Evolutionary conservation across 1,139 yeast species (phyloP).

Genomic region (Kluyveromyces sp.): DNA sequence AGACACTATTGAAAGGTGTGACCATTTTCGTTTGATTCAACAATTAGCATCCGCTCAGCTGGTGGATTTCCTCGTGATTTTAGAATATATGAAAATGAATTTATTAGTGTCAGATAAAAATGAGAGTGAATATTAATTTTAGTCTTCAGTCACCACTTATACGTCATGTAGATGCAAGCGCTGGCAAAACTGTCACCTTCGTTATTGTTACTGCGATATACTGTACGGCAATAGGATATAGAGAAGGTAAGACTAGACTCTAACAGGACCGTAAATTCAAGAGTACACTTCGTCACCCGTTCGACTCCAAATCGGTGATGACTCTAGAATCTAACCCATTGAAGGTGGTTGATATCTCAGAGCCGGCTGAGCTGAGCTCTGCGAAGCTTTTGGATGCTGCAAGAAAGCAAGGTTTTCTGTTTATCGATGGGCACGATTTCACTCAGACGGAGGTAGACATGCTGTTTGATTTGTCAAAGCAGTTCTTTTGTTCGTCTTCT

Average conservation of each 20-base stretch:
- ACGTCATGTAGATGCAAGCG: too few relatives aligned
- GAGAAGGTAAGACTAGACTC: too few relatives aligned
- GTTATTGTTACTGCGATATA: neutral
- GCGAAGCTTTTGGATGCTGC: constrained; percentile 56
- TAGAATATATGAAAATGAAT: too few relatives aligned
- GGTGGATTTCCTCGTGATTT: neutral
- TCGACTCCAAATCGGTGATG: too few relatives aligned
- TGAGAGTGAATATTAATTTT: neutral
- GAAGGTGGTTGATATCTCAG: constrained; percentile 49
- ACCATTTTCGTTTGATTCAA: too few relatives aligned
- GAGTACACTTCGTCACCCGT: too few relatives aligned
- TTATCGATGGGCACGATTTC: constrained; percentile 38
- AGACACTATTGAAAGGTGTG: too few relatives aligned
- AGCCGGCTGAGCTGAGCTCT: constrained; percentile 40
- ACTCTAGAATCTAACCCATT: constrained; percentile 33
- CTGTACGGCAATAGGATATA: too few relatives aligned
- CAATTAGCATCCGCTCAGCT: too few relatives aligned
- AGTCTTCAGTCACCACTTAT: neutral
- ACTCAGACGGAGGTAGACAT: constrained; percentile 49
- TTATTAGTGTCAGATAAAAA: neutral
- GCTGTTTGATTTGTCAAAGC: constrained; percentile 47
- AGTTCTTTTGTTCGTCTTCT: constrained; percentile 47
- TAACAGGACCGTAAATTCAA: too few relatives aligned
- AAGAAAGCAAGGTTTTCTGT: constrained; percentile 57
- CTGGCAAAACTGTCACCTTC: too few relatives aligned